Evolutionary conservation across 768 basidiomycete genomes (phyloP).

Genomic region (Guyanaporus albipodus): DNA sequence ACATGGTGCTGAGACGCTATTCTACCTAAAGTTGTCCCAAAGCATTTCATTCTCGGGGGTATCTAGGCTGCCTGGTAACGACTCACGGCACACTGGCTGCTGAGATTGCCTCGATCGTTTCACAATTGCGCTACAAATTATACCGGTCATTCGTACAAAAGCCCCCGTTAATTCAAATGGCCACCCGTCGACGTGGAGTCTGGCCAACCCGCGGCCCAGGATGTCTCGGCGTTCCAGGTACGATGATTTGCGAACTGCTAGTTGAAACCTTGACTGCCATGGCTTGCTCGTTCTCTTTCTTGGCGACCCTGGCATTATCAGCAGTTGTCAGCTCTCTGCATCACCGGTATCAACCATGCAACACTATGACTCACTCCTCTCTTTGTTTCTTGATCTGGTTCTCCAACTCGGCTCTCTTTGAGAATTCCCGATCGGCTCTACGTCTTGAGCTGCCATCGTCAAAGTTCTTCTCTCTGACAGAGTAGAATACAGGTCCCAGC

Average conservation of each 20-base stretch:
- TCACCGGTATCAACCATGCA: background rate
- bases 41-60: background rate
- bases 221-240: constrained; percentile 79
- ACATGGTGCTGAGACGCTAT: constrained; percentile 8
- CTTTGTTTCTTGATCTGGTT: constrained; percentile 84
- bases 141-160: too few species aligned
- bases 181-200: constrained; percentile 71
- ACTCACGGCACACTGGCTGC: too few species aligned
- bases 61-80: too few species aligned
- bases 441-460: constrained; percentile 79
- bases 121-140: too few species aligned
- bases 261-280: constrained; percentile 50
- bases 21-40: background rate
- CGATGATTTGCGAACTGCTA: constrained; percentile 62
- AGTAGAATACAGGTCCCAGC: constrained; percentile 94
- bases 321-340: constrained; percentile 6
- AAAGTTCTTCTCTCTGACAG: constrained; percentile 97
- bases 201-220: constrained; percentile 63
- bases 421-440: constrained; percentile 85
- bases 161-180: too few species aligned
- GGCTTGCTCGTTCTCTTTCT: constrained; percentile 59
- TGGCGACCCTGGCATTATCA: constrained; percentile 46
- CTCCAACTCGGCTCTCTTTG: constrained; percentile 86
- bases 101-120: too few species aligned
- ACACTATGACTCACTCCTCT: constrained; percentile 47